Percentiles rank a stretch among this genome's conserved stretches.
Evolutionary conservation across 305 asterid species (phyloP).

Genomic region (Fraxinus velutina): DNA sequence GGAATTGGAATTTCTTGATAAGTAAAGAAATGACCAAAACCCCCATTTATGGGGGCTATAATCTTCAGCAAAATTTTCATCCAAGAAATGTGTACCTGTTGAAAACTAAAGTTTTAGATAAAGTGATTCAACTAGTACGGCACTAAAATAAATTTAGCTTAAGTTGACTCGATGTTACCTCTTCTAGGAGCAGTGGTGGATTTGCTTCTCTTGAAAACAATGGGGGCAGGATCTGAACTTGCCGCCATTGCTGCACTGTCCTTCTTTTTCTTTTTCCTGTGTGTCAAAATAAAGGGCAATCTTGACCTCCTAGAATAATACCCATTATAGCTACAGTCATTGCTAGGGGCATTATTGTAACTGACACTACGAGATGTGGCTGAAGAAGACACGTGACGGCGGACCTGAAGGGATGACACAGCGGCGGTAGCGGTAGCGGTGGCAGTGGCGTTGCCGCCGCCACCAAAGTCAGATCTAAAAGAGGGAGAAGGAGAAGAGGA

Average conservation of each 20-base stretch:
- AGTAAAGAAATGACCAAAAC: slow-evolving; percentile 80
- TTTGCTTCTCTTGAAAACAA: slow-evolving; percentile 73
- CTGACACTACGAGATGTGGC: slow-evolving; percentile 24
- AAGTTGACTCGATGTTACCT: slow-evolving; percentile 12
- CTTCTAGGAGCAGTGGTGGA: slow-evolving; percentile 65
- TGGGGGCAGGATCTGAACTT: slow-evolving; percentile 37
- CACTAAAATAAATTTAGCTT: not conserved
- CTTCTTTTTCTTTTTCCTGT: slow-evolving; percentile 50
- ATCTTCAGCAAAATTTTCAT: slow-evolving; percentile 41
- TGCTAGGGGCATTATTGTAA: slow-evolving; percentile 8
- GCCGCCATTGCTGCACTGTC: slow-evolving; percentile 25
- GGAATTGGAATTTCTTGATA: slow-evolving; percentile 41
- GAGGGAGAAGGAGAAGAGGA: slow-evolving; percentile 76
- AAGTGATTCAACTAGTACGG: not conserved
- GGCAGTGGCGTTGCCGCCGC: slow-evolving; percentile 14
- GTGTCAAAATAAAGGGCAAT: slow-evolving; percentile 50
- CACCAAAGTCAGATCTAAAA: slow-evolving; percentile 70
- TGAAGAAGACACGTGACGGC: slow-evolving; percentile 34
- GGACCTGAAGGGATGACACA: slow-evolving; percentile 23
- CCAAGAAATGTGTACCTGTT: slow-evolving; percentile 44
- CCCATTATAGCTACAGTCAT: slow-evolving; percentile 26
- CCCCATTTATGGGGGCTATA: slow-evolving; percentile 46
- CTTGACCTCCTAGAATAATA: slow-evolving; percentile 44
- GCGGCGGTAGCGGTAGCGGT: slow-evolving; percentile 19
- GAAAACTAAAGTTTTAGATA: not conserved